These are phyloP conservation scores for Scleroderma bovista DNA, from an alignment of 768 basidiomycete genomes.

Conservation along the genomic window DNA sequence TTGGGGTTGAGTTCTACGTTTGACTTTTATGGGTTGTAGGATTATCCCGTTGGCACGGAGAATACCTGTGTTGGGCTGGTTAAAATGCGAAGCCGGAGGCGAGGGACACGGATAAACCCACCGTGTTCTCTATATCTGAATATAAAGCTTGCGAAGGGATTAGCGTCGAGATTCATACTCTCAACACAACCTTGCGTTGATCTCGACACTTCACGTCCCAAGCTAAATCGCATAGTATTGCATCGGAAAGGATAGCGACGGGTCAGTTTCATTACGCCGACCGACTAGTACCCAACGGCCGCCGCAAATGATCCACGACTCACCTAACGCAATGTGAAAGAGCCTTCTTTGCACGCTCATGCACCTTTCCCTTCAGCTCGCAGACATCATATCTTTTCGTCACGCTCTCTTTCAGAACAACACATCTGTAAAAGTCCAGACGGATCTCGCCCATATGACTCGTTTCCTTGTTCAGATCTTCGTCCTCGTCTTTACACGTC, in stretches of 20 bases:
- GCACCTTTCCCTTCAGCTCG: conserved; percentile 14
- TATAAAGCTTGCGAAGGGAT: conserved; percentile 20
- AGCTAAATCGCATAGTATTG: too few relatives aligned
- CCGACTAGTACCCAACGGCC: too few relatives aligned
- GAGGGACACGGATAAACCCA: too few relatives aligned
- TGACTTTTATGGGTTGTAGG: conserved; percentile 7
- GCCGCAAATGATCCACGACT: conserved; percentile 3
- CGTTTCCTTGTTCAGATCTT: conserved; percentile 12
- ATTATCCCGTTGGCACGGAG: conserved; percentile 24
- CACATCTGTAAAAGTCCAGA: conserved; percentile 8
- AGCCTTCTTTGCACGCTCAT: conserved; percentile 28
- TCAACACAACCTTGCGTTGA: background rate
- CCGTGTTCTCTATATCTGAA: conserved; percentile 27
- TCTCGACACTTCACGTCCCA: conserved; percentile 14
- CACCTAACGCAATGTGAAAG: conserved; percentile 25
- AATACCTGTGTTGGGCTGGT: conserved; percentile 14
- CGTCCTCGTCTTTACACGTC: conserved; percentile 21
- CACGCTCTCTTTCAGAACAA: background rate
- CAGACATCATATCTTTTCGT: too few relatives aligned
- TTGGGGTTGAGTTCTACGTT: background rate
- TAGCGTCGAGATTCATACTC: conserved; percentile 9
- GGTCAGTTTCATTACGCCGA: too few relatives aligned
- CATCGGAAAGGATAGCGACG: too few relatives aligned
- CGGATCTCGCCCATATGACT: conserved; percentile 10
- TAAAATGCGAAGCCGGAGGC: background rate